Percentiles rank a stretch among this genome's conserved stretches.
Evolutionary conservation across 2,329 filamentous ascomycete genomes (phyloP).

Genomic region (Leptographium procerum): DNA sequence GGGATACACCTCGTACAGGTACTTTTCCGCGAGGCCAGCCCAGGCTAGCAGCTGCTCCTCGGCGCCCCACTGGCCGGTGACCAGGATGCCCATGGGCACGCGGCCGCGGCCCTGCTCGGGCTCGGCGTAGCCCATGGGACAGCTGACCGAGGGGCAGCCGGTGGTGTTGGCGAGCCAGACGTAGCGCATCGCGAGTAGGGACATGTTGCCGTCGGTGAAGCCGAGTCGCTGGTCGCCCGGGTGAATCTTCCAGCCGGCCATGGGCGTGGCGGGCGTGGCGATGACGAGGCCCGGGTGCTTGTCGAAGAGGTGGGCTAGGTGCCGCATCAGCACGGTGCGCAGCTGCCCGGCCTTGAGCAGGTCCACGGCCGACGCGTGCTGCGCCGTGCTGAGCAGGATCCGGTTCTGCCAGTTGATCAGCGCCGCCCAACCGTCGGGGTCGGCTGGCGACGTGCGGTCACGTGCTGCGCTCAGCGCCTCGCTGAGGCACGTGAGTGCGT

Average conservation of each 20-base stretch:
- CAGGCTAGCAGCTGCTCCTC: slow-evolving; percentile 53
- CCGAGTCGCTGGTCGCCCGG: slow-evolving; percentile 56
- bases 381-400: slow-evolving; percentile 54
- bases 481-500: slow-evolving; percentile 64
- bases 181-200: slow-evolving; percentile 73
- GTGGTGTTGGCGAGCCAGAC: slow-evolving; percentile 75
- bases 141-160: slow-evolving; percentile 64
- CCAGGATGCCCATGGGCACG: slow-evolving; percentile 51
- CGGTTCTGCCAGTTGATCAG: slow-evolving; percentile 56
- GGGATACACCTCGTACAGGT: slow-evolving; percentile 32
- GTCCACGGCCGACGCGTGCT: slow-evolving; percentile 55
- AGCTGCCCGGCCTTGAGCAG: slow-evolving; percentile 63
- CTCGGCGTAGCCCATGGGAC: slow-evolving; percentile 62
- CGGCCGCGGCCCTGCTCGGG: slow-evolving; percentile 44
- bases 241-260: slow-evolving; percentile 59
- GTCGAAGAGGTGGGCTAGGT: slow-evolving; percentile 60
- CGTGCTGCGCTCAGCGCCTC: slow-evolving; percentile 48
- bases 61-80: slow-evolving; percentile 54
- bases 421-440: slow-evolving; percentile 37
- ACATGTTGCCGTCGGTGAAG: slow-evolving; percentile 60
- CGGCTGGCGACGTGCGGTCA: slow-evolving; percentile 23
- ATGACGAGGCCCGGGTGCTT: slow-evolving; percentile 65
- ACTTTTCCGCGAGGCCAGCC: slow-evolving; percentile 45
- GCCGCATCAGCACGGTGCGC: slow-evolving; percentile 65
- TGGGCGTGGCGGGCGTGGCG: slow-evolving; percentile 65